phyloP scores from a whole-genome alignment of 139 green algal genomes.

The Limnomonas spitsbergensis region DNA sequence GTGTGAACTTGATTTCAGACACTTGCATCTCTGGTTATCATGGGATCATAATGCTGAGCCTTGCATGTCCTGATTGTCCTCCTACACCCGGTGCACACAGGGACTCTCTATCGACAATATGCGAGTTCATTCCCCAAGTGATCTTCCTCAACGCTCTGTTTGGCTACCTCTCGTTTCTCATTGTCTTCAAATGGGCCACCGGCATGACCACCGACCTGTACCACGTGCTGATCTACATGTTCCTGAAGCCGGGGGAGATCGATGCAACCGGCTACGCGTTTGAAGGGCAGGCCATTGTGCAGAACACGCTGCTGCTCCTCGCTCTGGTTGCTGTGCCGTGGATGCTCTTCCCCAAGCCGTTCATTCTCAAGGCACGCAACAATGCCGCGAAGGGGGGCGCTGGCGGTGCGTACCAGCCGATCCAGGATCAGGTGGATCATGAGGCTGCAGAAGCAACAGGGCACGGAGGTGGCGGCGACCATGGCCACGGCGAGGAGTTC shows the following conservation, averaged over 20 bases:
- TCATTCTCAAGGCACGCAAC: constrained; percentile 86
- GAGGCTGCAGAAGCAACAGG: no score
- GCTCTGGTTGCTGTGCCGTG: constrained; percentile 80
- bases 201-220: constrained; percentile 79
- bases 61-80: no score
- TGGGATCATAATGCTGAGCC: no score
- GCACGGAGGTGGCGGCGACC: constrained; percentile 2
- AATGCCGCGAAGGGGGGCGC: constrained; percentile 1
- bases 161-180: constrained; percentile 91
- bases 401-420: neutral
- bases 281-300: constrained; percentile 49
- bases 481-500: constrained; percentile 47
- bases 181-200: constrained; percentile 83
- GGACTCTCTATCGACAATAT: constrained; percentile 75
- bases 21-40: no score
- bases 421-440: neutral
- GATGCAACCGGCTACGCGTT: constrained; percentile 51
- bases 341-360: constrained; percentile 97
- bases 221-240: constrained; percentile 98
- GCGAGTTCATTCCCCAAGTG: constrained; percentile 81
- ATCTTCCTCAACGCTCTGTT: constrained; percentile 95
- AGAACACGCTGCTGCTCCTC: constrained; percentile 82
- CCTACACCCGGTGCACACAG: constrained; percentile 8
- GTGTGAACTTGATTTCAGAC: no score
- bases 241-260: constrained; percentile 77